phyloP scores from a whole-genome alignment of 164 flowering plant genomes.

The Aristolochia californica region DNA sequence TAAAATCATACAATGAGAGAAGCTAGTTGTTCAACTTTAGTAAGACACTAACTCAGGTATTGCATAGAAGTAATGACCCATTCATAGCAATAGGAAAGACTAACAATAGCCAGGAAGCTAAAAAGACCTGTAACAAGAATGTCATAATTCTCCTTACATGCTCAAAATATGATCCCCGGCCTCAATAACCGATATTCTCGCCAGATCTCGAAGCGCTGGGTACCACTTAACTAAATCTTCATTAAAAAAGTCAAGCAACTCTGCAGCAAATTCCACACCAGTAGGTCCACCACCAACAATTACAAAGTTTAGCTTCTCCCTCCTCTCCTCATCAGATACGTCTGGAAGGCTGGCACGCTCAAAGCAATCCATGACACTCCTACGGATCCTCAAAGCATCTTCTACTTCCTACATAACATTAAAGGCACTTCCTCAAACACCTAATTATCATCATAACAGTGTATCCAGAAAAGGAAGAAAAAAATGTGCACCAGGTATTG shows the following conservation, averaged over 20 bases:
- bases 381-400: conserved; percentile 82
- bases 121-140: not conserved
- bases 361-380: conserved; percentile 72
- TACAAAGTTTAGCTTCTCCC: conserved; percentile 71
- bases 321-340: conserved; percentile 66
- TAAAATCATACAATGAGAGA: not conserved
- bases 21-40: not conserved
- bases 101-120: not conserved
- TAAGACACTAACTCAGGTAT: not conserved
- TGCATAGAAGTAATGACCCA: not conserved
- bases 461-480: not conserved
- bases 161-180: conserved; percentile 78
- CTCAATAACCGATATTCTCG: conserved; percentile 72
- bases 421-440: not conserved
- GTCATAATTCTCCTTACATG: conserved; percentile 44
- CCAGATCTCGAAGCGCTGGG: conserved; percentile 51
- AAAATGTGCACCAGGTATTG: too few relatives aligned
- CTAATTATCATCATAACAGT: not conserved
- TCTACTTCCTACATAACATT: conserved; percentile 62
- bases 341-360: conserved; percentile 73
- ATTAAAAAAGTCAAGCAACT: conserved; percentile 71
- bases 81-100: not conserved
- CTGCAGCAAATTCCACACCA: conserved; percentile 95
- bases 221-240: conserved; percentile 63
- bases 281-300: conserved; percentile 97